Conservation (phyloP, 805 yeast genomes). For the Suhomyces pyralidae region DNA sequence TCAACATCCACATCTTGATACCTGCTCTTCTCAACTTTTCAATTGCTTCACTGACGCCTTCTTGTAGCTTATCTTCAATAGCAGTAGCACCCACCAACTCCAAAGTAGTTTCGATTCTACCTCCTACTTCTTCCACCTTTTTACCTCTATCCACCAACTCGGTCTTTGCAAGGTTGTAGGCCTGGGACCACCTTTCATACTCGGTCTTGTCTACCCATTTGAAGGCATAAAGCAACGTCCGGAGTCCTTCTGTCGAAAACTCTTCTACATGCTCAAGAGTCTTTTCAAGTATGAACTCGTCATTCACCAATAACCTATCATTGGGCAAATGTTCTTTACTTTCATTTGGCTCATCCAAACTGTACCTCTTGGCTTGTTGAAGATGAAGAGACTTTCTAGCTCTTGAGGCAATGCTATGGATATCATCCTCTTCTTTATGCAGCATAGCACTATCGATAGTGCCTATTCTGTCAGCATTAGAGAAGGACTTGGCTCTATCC, state of each 20-base stretch:
- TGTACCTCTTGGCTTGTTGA: conserved; percentile 57
- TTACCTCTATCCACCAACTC: conserved; percentile 64
- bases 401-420: conserved; percentile 50
- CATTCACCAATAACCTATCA: conserved; percentile 63
- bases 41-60: conserved; percentile 94
- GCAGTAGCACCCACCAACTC: conserved; percentile 90
- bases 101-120: conserved; percentile 62
- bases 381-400: conserved; percentile 58
- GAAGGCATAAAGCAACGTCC: conserved; percentile 84
- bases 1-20: conserved; percentile 94
- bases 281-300: conserved; percentile 72
- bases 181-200: conserved; percentile 63
- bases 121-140: conserved; percentile 71
- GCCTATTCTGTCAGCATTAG: conserved; percentile 19
- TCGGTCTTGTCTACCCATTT: conserved; percentile 60
- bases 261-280: conserved; percentile 91
- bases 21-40: conserved; percentile 92
- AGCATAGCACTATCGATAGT: conserved; percentile 51
- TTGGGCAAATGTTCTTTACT: conserved; percentile 22
- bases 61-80: conserved; percentile 93
- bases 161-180: conserved; percentile 74
- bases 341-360: conserved; percentile 19
- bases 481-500: background rate
- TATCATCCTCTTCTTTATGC: conserved; percentile 47
- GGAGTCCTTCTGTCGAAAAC: conserved; percentile 89